phyloP scores from a whole-genome alignment of 345 rosid species.

The Ceriops zippeliana region DNA sequence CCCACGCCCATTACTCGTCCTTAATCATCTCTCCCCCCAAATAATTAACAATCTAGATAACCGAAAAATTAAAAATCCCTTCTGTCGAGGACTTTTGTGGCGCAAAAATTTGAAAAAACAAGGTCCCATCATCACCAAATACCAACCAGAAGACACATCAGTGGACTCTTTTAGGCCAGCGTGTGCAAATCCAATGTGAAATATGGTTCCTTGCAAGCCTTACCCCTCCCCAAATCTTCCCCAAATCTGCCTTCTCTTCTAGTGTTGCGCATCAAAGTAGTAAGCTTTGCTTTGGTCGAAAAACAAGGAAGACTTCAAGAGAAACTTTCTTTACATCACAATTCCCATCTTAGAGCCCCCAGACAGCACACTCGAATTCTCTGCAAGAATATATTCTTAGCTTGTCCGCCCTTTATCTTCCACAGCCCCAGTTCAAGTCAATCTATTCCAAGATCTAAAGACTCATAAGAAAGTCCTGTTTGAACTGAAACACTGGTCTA shows the following conservation, averaged over 20 bases:
- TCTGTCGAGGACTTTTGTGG: slow-evolving; percentile 14
- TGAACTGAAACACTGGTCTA: slow-evolving; percentile 9
- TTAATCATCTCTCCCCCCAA: not conserved
- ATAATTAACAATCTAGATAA: not conserved
- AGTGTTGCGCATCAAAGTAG: not conserved
- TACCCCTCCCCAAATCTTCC: slow-evolving; percentile 5
- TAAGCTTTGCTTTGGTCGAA: not conserved
- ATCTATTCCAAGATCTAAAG: slow-evolving; percentile 5
- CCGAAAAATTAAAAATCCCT: slow-evolving; percentile 9
- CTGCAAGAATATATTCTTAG: slow-evolving; percentile 15
- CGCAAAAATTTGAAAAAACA: slow-evolving; percentile 17
- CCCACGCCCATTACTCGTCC: not conserved
- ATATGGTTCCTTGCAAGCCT: slow-evolving; percentile 8
- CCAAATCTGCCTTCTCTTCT: not conserved
- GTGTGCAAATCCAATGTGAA: not conserved
- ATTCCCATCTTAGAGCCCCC: slow-evolving; percentile 11
- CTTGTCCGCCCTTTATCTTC: slow-evolving; percentile 9
- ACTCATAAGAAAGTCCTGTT: slow-evolving; percentile 1
- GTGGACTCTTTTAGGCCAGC: slow-evolving; percentile 5
- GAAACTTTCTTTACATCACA: slow-evolving; percentile 1
- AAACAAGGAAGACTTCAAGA: slow-evolving; percentile 2
- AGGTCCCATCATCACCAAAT: slow-evolving; percentile 26
- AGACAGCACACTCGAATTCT: slow-evolving; percentile 16
- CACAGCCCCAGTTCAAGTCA: slow-evolving; percentile 10
- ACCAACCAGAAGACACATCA: slow-evolving; percentile 12